phyloP scores from a whole-genome alignment of 2,329 filamentous ascomycete species.

The Aaosphaeria pasadenensis region DNA sequence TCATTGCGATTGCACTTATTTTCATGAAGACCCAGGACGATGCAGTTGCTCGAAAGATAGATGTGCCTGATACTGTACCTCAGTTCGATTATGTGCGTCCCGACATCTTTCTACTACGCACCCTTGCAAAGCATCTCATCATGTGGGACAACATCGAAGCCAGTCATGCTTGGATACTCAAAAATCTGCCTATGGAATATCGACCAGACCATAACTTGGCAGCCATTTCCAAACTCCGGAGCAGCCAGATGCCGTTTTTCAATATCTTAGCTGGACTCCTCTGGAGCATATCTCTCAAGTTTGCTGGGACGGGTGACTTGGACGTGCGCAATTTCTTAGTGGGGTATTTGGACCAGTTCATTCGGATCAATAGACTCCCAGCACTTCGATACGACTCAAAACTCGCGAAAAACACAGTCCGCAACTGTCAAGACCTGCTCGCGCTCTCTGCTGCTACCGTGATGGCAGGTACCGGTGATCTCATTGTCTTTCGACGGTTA shows the following conservation, averaged over 20 bases:
- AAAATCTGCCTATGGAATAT: constrained; percentile 70
- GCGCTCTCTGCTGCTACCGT: constrained; percentile 80
- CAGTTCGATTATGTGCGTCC: constrained; percentile 96
- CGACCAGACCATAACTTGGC: constrained; percentile 60
- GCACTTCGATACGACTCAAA: constrained; percentile 74
- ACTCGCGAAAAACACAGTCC: constrained; percentile 75
- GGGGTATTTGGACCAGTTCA: constrained; percentile 81
- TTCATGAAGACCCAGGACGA: constrained; percentile 96
- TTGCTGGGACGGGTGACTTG: constrained; percentile 52
- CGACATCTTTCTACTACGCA: constrained; percentile 86
- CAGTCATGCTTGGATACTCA: constrained; percentile 69
- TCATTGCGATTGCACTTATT: constrained; percentile 83
- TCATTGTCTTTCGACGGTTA: constrained; percentile 78
- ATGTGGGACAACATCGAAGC: constrained; percentile 84
- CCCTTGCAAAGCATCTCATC: constrained; percentile 84
- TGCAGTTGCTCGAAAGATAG: constrained; percentile 83
- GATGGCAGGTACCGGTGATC: constrained; percentile 94
- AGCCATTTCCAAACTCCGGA: constrained; percentile 62
- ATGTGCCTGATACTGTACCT: constrained; percentile 82
- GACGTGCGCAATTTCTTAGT: constrained; percentile 78
- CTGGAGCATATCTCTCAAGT: constrained; percentile 56
- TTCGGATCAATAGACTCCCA: constrained; percentile 67
- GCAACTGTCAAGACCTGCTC: constrained; percentile 87
- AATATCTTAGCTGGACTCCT: constrained; percentile 88
- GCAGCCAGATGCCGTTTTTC: constrained; percentile 85